Evolutionary conservation across 495 filamentous ascomycete species (phyloP).

Genomic region (Aspergillus cavernicola): DNA sequence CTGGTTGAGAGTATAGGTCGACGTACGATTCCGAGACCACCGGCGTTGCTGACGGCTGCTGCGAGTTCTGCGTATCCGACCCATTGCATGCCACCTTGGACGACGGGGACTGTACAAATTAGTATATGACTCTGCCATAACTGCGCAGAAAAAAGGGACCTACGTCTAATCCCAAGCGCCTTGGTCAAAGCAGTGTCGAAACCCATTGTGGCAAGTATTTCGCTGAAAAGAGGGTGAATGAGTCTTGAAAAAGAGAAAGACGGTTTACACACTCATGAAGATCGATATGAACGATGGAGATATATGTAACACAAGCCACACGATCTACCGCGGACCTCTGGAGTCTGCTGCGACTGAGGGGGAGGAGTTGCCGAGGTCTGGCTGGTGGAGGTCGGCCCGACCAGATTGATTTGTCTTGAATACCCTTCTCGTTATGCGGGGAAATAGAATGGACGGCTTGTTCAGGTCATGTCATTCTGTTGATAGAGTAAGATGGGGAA

Average conservation of each 20-base stretch:
- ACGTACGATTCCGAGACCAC: slow-evolving; percentile 78
- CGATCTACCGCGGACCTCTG: slow-evolving; percentile 26
- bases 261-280: not conserved
- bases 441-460: too few relatives aligned
- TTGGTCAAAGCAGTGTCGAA: slow-evolving; percentile 90
- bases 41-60: slow-evolving; percentile 90
- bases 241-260: not conserved
- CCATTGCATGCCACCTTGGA: slow-evolving; percentile 98
- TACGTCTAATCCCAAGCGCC: slow-evolving; percentile 82
- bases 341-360: slow-evolving; percentile 25
- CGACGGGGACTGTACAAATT: slow-evolving; percentile 71
- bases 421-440: not conserved
- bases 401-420: slow-evolving; percentile 6
- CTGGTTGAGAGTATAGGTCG: not conserved
- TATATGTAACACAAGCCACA: not conserved
- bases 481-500: not conserved
- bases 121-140: not conserved
- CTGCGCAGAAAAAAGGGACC: not conserved
- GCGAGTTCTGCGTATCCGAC: slow-evolving; percentile 87
- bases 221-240: not conserved
- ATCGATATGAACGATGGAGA: not conserved
- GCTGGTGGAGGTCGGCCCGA: slow-evolving; percentile 13
- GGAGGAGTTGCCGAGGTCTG: slow-evolving; percentile 35
- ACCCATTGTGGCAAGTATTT: slow-evolving; percentile 57
- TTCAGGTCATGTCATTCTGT: not conserved